phyloP scores from a whole-genome alignment of 2,329 filamentous ascomycete genomes.

The Xylaria hypoxylon region DNA sequence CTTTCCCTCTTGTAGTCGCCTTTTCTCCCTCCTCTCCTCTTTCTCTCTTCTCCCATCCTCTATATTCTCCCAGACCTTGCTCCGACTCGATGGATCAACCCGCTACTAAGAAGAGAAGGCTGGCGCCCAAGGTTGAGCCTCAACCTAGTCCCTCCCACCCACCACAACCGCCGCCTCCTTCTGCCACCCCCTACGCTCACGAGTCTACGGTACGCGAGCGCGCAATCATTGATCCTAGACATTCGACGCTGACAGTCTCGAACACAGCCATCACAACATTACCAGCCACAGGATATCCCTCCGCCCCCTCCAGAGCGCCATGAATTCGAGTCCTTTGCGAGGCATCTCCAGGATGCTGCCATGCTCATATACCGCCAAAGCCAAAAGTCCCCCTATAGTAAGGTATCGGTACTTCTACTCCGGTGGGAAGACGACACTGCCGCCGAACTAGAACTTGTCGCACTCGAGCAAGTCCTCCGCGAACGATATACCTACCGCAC shows the following conservation, averaged over 20 bases:
- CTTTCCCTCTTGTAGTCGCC: slow-evolving; percentile 3
- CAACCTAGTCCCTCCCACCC: slow-evolving; percentile 48
- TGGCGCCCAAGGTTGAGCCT: slow-evolving; percentile 53
- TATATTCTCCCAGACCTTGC: not conserved
- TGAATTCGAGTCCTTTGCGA: slow-evolving; percentile 75
- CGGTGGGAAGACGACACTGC: slow-evolving; percentile 71
- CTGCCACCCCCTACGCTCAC: slow-evolving; percentile 42
- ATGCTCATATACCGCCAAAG: slow-evolving; percentile 74
- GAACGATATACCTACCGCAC: slow-evolving; percentile 71
- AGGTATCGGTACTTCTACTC: slow-evolving; percentile 70
- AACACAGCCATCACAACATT: slow-evolving; percentile 45
- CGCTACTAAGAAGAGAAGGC: slow-evolving; percentile 56
- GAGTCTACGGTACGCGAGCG: slow-evolving; percentile 46
- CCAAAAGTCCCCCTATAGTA: slow-evolving; percentile 67
- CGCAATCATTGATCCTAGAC: slow-evolving; percentile 26
- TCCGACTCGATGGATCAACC: slow-evolving; percentile 50
- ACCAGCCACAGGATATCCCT: slow-evolving; percentile 47
- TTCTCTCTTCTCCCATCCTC: not conserved
- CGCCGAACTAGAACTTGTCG: slow-evolving; percentile 64
- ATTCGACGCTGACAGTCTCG: slow-evolving; percentile 36
- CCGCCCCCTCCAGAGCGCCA: slow-evolving; percentile 60
- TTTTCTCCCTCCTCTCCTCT: not conserved
- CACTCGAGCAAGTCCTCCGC: slow-evolving; percentile 68
- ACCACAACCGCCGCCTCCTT: slow-evolving; percentile 42
- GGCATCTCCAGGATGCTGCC: slow-evolving; percentile 75